Conservation (phyloP, 2,329 filamentous ascomycete species). For the Thelonectria discophora region DNA sequence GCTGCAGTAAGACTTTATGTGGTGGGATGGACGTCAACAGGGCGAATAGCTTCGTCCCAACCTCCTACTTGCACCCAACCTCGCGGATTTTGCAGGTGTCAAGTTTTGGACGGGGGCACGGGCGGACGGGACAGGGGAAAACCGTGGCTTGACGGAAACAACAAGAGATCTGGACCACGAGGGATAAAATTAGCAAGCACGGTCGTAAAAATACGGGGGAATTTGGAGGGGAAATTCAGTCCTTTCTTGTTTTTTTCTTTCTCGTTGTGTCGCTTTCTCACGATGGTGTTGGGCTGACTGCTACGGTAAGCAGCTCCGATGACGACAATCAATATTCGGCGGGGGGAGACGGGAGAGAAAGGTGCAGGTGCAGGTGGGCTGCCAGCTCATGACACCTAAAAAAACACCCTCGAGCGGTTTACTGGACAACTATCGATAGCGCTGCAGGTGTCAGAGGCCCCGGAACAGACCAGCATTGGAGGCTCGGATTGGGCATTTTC, state of each 20-base stretch:
- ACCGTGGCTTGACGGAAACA: conserved; percentile 16
- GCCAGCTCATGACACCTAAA: conserved; percentile 39
- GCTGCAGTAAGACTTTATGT: conserved; percentile 47
- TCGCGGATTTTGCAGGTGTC: conserved; percentile 38
- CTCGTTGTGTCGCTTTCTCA: conserved; percentile 18
- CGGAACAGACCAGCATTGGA: conserved; percentile 8
- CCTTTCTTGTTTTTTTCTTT: conserved; percentile 24
- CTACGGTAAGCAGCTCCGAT: conserved; percentile 11
- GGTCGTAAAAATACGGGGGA: not conserved
- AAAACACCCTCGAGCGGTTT: conserved; percentile 29
- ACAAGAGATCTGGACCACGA: conserved; percentile 37
- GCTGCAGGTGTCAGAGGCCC: conserved; percentile 1
- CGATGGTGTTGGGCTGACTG: conserved; percentile 29
- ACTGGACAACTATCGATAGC: conserved; percentile 44
- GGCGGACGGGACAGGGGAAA: conserved; percentile 8
- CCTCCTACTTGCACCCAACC: conserved; percentile 50
- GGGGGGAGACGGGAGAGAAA: conserved; percentile 27
- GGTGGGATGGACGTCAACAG: conserved; percentile 35
- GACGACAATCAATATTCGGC: conserved; percentile 23
- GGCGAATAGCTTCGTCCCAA: conserved; percentile 43
- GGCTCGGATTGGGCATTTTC: conserved; percentile 20
- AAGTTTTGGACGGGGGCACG: conserved; percentile 27
- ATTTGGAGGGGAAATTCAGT: conserved; percentile 28
- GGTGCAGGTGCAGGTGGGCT: conserved; percentile 7
- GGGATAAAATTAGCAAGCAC: conserved; percentile 32